Evolutionary conservation across 805 yeast species (phyloP).

Genomic region (Candida ipomoeae): DNA sequence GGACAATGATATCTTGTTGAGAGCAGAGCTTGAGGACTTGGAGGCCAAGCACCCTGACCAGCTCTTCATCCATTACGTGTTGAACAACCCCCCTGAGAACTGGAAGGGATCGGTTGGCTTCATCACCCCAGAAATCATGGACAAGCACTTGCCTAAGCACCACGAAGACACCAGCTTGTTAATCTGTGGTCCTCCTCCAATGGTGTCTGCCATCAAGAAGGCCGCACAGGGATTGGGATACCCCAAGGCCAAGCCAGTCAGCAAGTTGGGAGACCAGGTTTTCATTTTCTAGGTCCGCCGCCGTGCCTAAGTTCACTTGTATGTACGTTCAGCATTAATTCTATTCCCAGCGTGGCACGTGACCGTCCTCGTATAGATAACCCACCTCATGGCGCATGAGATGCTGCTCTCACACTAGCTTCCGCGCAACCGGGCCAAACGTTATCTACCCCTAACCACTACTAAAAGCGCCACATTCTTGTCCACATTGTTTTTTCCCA

Average conservation of each 20-base stretch:
- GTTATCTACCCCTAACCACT: not conserved
- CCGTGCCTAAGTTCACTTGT: not conserved
- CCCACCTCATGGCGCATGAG: not conserved
- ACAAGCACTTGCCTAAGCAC: slow-evolving; percentile 58
- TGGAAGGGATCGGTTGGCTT: slow-evolving; percentile 83
- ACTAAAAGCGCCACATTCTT: not conserved
- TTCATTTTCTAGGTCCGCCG: slow-evolving; percentile 60
- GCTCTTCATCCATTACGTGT: slow-evolving; percentile 66
- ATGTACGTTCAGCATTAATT: slow-evolving; percentile 1
- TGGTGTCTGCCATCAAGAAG: slow-evolving; percentile 81
- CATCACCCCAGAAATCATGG: slow-evolving; percentile 70
- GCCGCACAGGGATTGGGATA: slow-evolving; percentile 71
- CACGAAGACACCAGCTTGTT: slow-evolving; percentile 63
- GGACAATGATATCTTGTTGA: slow-evolving; percentile 75
- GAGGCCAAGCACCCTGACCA: slow-evolving; percentile 51
- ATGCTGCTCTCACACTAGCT: not conserved
- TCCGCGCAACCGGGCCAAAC: not conserved
- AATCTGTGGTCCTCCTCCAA: slow-evolving; percentile 92
- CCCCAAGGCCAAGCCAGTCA: slow-evolving; percentile 80
- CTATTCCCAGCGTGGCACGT: not conserved
- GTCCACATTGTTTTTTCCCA: not conserved
- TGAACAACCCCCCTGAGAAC: slow-evolving; percentile 65
- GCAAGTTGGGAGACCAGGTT: slow-evolving; percentile 86
- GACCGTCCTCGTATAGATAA: not conserved
- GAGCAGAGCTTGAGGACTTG: slow-evolving; percentile 71